Base-by-base conservation (phyloP, 164 flowering plant genomes). In the Pachysandra terminalis region DNA sequence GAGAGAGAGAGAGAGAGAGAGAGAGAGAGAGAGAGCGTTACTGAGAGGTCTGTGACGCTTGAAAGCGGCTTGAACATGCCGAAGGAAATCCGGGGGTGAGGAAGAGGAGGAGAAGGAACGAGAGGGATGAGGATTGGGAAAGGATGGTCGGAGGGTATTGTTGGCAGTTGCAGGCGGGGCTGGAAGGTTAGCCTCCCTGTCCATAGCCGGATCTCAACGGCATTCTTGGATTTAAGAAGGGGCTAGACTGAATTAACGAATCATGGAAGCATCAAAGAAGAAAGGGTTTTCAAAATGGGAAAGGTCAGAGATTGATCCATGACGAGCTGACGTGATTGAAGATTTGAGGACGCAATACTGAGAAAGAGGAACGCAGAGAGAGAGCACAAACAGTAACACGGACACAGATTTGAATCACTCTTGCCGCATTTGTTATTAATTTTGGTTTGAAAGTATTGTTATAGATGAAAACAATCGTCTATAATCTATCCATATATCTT, bases 11-110 rank as follows among this genome's bases (percentile, higher is more conserved):
- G n/a, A n/a, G n/a, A n/a, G n/a, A n/a, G n/a, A n/a, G n/a, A n/a
- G 15, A 40, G 55, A 37, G 60, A 64, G 59, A 57, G 62, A 24
- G 24, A 15, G 67, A 62, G 56, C 68, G 27, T n/a, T 74, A 89
- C 97, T 82, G 64, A 83, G 73, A 56, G 94, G 83, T 25, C 96
- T 90, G 74, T 84, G 91, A 51, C 99, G 96, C 84, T 90, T 92
- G 84, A 89, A 82, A 65, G 87, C 94, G 55, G 97, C 97, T 68
- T 86, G 92, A 68, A 89, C 84, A 74, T 87, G 66, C 40, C 92
- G 91, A 72, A 89, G 76, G 60, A 89, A 78, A 63, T 74, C 86
- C 28, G 88, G 87, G 6, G 87, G 69, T 41, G 90, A 80, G 8
- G 84, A 70, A 10, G 78, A 53, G 0, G 75, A 71, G 71, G 72